A percentile compares a stretch with the other conserved stretches of the same genome.
phyloP scores from a whole-genome alignment of 345 rosid genomes.

The Dovyalis caffra region DNA sequence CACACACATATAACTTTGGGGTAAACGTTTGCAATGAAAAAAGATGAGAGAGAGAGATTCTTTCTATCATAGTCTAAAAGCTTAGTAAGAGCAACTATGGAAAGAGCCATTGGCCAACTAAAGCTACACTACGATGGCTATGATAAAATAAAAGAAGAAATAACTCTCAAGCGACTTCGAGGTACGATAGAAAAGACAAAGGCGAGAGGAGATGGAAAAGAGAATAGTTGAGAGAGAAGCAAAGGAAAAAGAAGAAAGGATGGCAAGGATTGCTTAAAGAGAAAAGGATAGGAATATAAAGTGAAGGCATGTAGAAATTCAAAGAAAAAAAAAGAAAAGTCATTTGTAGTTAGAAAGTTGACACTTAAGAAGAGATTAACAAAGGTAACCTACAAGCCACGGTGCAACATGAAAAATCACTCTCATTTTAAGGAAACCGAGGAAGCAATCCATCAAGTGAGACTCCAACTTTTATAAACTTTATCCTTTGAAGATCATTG shows the following conservation, averaged over 20 bases:
- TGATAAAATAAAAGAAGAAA: conserved; percentile 48
- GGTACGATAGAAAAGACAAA: conserved; percentile 44
- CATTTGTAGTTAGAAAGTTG: conserved; percentile 23
- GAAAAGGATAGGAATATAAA: conserved; percentile 46
- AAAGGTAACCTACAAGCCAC: conserved; percentile 41
- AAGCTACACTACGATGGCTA: conserved; percentile 76
- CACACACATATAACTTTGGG: conserved; percentile 57
- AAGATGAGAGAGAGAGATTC: conserved; percentile 45
- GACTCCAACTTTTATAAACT: too few species aligned
- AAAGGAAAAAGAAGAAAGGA: conserved; percentile 49
- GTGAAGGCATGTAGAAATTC: conserved; percentile 27
- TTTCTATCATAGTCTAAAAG: conserved; percentile 47
- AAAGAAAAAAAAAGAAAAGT: conserved; percentile 27
- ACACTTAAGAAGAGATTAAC: conserved; percentile 53
- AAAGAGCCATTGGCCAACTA: conserved; percentile 53
- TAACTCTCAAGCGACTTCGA: conserved; percentile 42
- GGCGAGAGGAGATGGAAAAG: conserved; percentile 45
- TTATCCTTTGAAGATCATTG: background rate
- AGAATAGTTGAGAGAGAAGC: conserved; percentile 46
- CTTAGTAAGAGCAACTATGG: conserved; percentile 66
- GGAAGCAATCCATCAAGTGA: conserved; percentile 83
- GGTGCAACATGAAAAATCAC: background rate
- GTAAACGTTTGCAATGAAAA: conserved; percentile 50
- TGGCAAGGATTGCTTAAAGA: conserved; percentile 50
- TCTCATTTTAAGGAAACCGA: conserved; percentile 40